A percentile compares a stretch with the other conserved stretches of the same genome.
Conservation (phyloP, 805 yeast genomes). For the Ogataea nitratoaversa region DNA sequence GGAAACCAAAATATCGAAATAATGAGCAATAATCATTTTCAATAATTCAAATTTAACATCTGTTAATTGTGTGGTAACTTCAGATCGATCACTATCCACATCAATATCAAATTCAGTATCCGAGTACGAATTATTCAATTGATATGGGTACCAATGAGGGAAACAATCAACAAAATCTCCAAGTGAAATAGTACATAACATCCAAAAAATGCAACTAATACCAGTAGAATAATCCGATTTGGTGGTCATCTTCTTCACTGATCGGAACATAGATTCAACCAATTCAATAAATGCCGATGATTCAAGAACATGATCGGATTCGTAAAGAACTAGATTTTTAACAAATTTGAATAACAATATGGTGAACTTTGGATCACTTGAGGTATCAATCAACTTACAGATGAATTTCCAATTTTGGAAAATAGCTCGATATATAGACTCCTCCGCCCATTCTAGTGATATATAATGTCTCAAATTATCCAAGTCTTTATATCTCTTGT, state of each 20-base stretch:
- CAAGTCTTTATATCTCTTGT: constrained; percentile 8
- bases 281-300: constrained; percentile 8
- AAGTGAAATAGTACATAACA: constrained; percentile 12
- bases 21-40: constrained; percentile 13
- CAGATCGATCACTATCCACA: too few relatives aligned
- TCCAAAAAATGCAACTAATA: constrained; percentile 8
- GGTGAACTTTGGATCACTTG: constrained; percentile 10
- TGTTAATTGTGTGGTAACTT: not conserved
- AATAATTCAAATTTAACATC: constrained; percentile 4
- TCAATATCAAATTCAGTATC: too few relatives aligned
- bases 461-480: constrained; percentile 8
- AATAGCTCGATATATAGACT: constrained; percentile 5
- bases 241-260: constrained; percentile 7
- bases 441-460: constrained; percentile 12
- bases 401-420: constrained; percentile 7
- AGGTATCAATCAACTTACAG: constrained; percentile 10
- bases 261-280: constrained; percentile 9
- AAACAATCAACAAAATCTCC: constrained; percentile 17
- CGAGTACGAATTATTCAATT: too few relatives aligned
- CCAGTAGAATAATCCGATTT: constrained; percentile 12
- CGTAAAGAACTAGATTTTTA: constrained; percentile 17
- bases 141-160: constrained; percentile 11
- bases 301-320: constrained; percentile 13
- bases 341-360: constrained; percentile 12
- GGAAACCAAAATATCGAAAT: constrained; percentile 4